Base-by-base conservation (phyloP, 1,284 basidiomycete species). In the Meira miltonrushii region DNA sequence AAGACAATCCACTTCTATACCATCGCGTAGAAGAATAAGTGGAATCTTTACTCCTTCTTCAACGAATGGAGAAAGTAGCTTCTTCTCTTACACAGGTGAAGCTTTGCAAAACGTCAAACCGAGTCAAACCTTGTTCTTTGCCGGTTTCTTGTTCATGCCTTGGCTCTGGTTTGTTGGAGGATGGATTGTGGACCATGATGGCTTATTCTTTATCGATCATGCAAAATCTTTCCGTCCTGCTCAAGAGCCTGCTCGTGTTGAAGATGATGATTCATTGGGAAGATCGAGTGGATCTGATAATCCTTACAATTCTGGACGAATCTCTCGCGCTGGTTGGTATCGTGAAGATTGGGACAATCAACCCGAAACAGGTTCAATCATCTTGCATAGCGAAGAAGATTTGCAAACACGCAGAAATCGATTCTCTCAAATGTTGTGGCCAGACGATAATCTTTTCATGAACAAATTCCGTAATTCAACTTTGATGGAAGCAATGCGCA, bases 161-260 rank as follows among this genome's bases (percentile, higher is more conserved):
- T 73, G 71, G 71, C 60, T 73, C 17, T 73, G 71, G 71, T 65
- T 73, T 46, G 63, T 73, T 19, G 71, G 71, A 8, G 71, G 71
- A 17, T 73, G 71, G 71, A 66, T 59, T 25, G 55, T 71, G 8
- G 58, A 58, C 10, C 38, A 57, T 0, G 61, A 71, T 47, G 69
- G 67, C 7, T 25, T 12, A 10, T 23, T 63, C 38, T 17, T 46
- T 38, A 48, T 48, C 21, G 46, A 48, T 9, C n/a, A 15, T 13
- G 13, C 12, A 3, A 48, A 13, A 19, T 48, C 17, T 5, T 48
- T 33, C 8, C 4, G 28, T 4, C 28, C 28, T 33, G 28, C 28
- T 33, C 28, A 33, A 4, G 28, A 33, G 8, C 8, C 28, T 33
- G 28, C 4, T 4, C 28, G 8, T 4, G 28, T 4, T 33, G 17